Evolutionary conservation across 1,139 yeast genomes (phyloP), one percentile per base, ranked within the genome.

Genomic region (Candida albicans): DNA sequence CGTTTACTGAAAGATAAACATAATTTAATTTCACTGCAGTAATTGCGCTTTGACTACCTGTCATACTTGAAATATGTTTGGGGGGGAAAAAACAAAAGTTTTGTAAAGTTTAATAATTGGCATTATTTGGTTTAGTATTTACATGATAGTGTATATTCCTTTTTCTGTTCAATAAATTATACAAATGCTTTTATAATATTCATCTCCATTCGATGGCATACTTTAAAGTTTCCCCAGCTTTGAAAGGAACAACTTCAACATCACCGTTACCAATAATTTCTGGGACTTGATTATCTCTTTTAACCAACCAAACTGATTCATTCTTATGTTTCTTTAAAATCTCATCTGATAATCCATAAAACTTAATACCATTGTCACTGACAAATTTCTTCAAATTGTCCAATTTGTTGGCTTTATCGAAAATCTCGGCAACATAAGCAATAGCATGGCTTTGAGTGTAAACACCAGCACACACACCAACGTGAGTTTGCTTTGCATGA

Each of bases 401-500:
- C 36, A 93, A 65, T 50, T 82, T 79, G 13, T 77, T 82, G 11
- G 70, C 75, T 45, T 74, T 66, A 24, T 87, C 96, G 59, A 95
- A 95, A 2, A 87, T 80, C 58, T 91, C 86, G 4, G 98, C 98
- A 29, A 93, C 73, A 55, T 93, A 93, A 14, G 90, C 76, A 29
- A 93, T 68, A 2, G 87, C 96, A 56, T 81, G 81, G 22, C 90
- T 79, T 62, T 93, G 99, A 2, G 98, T 88, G 67, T 79, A 93
- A 12, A 93, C 96, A 54, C 99, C 99, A 12, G 99, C 99, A 58
- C 98, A 91, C 11, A 93, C 97, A 18, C 93, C 95, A 32, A 74
- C 70, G 53, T 83, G 91, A 50, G 79, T 84, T 35, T 88, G 75
- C 65, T 93, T 93, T 47, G 82, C 81, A 52, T 80, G 79, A 28